phyloP scores from a whole-genome alignment of 371 early-diverging fungal species.

The Saksenaea vasiformis region DNA sequence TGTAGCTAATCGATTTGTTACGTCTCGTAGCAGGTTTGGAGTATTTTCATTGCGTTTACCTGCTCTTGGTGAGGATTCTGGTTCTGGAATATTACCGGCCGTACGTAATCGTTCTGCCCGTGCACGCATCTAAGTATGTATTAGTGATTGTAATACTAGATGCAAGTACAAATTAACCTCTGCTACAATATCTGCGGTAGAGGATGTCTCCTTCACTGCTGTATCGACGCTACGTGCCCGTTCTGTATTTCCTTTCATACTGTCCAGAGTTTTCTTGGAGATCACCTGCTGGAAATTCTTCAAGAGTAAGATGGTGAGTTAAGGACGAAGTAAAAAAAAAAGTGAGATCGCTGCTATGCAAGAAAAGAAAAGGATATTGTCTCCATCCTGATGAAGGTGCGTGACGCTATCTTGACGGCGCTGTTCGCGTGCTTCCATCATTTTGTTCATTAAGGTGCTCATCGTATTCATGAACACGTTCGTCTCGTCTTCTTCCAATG shows the following conservation, averaged over 20 bases:
- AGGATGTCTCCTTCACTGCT: background rate
- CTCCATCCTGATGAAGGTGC: background rate
- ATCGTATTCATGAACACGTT: constrained; percentile 11
- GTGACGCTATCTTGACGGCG: background rate
- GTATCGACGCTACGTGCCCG: background rate
- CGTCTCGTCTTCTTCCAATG: constrained; percentile 7
- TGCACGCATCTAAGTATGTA: background rate
- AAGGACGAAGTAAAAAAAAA: background rate
- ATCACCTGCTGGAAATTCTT: background rate
- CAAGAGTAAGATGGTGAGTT: background rate
- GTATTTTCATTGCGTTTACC: background rate
- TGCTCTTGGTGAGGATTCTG: background rate
- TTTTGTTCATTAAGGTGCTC: constrained; percentile 7
- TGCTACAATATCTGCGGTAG: background rate
- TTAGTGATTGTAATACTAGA: background rate
- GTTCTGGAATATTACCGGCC: background rate
- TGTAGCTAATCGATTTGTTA: constrained; percentile 2
- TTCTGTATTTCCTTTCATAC: background rate
- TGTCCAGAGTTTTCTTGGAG: background rate
- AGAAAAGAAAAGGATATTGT: background rate
- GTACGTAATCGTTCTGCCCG: background rate
- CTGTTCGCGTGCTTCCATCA: constrained; percentile 8
- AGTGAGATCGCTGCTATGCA: background rate
- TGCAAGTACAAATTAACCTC: background rate
- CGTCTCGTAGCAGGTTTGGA: background rate